Base-by-base conservation (phyloP, 495 filamentous ascomycete species). In the Astrothelium macrocarpum region DNA sequence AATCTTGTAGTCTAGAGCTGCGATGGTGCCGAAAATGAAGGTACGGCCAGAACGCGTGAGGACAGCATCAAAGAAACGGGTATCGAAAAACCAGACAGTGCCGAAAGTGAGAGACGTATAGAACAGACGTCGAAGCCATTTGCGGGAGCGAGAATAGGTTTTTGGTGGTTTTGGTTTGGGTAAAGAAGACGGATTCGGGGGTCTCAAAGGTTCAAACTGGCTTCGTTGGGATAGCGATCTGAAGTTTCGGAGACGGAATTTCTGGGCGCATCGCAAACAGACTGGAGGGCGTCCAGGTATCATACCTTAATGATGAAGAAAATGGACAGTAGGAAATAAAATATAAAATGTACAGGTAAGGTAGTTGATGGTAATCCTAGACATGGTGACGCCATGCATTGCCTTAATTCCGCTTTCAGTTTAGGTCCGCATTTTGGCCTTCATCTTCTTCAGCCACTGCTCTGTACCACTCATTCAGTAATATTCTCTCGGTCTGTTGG, bases 1-100 rank as follows among this genome's bases (percentile, higher is more conserved):
- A 72, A 97, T 79, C 74, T 98, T 97, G 77, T 98, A 98, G 78
- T 98, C 93, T 23, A 88, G 68, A 1, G 91, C 91, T 10, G 95
- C 89, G 29, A 95, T 62, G n/a, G 91, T 71, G 43, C 90, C 95
- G 5, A 85, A 80, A 11, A 79, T 78, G 70, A 97, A 92, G 1
- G 94, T 96, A 43, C 86, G 86, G 32, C 85, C 76, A n/a, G 87
- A 94, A 58, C 93, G 88, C 26, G 84, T 85, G 42, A 96, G 72
- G 26, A 87, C 84, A 7, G 88, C 84, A 25, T 90, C 89, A 76
- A 95, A 93, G 70, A 87, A 80, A 43, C 85, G 79, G 12, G 68
- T 82, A 74, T 98, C 93, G 66, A 87, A 49, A 18, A 81, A 75
- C 72, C 88, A 95, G 62, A 81, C 69, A 23, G 79, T 67, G 16